These are phyloP conservation scores for Balamuthia mandrillaris DNA, from an alignment of 208 protist genomes.

Conservation along the genomic window DNA sequence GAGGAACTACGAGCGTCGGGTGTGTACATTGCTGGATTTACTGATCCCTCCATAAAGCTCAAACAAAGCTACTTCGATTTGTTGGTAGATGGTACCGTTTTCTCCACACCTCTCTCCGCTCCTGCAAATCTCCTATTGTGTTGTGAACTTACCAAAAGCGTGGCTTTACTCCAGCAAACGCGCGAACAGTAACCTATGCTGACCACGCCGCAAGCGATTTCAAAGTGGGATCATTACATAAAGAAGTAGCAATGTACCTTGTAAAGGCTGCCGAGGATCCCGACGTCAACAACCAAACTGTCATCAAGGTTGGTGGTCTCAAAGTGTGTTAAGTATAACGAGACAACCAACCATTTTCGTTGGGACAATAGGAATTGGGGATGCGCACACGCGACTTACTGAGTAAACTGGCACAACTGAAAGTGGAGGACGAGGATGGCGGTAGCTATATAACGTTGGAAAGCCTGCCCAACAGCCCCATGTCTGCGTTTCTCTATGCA, in stretches of 20 bases:
- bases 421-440: slow-evolving; percentile 30
- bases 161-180: neutral
- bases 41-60: neutral
- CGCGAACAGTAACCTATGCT: neutral
- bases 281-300: neutral
- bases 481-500: slow-evolving; percentile 7
- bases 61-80: slow-evolving; percentile 13
- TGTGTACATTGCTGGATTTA: slow-evolving; percentile 16
- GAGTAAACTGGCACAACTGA: neutral
- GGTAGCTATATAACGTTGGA: slow-evolving; percentile 28
- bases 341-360: neutral
- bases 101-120: neutral
- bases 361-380: neutral
- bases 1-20: neutral
- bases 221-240: neutral
- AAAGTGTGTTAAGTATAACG: neutral
- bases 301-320: neutral
- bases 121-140: too few relatives aligned
- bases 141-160: too few relatives aligned
- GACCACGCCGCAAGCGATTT: slow-evolving; percentile 15
- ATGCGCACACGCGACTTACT: slow-evolving; percentile 22
- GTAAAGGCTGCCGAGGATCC: slow-evolving; percentile 4
- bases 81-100: slow-evolving; percentile 3
- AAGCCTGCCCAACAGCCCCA: neutral
- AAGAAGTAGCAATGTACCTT: slow-evolving; percentile 26